Evolutionary conservation across 306 rosid species (phyloP).

Genomic region (Acacia melanoxylon): DNA sequence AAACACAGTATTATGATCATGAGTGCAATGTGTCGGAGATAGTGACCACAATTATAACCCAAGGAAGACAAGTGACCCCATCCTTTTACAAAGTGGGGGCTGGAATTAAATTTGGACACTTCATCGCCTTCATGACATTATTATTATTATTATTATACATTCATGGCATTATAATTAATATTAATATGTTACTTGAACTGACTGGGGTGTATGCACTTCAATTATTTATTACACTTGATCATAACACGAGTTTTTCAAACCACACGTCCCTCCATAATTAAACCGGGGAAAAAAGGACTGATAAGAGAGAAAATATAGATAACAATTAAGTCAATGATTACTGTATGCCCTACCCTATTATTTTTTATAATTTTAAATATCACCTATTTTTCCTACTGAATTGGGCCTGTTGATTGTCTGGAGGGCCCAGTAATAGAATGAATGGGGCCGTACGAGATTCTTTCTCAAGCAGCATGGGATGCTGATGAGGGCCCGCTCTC

Average conservation of each 20-base stretch:
- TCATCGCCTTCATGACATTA: conserved; percentile 17
- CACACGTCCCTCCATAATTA: background rate
- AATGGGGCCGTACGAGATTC: background rate
- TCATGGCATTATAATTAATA: background rate
- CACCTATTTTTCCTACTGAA: background rate
- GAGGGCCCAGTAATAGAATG: background rate
- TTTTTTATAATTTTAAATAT: background rate
- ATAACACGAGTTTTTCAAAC: background rate
- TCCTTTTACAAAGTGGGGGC: conserved; percentile 19
- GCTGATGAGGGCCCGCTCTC: background rate
- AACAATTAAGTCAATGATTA: background rate
- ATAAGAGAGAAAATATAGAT: background rate
- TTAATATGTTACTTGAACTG: background rate
- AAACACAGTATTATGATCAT: conserved; percentile 37
- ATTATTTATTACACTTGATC: background rate
- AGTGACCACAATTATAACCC: conserved; percentile 39
- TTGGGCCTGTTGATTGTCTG: background rate
- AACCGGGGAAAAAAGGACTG: background rate
- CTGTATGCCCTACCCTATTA: background rate
- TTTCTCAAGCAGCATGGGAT: conserved; percentile 5
- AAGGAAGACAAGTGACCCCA: conserved; percentile 41
- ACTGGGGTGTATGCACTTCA: background rate
- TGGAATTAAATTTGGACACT: background rate
- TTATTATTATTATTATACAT: background rate
- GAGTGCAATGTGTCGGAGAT: conserved; percentile 33